Percentiles rank a stretch among this genome's conserved stretches.
Conservation (phyloP, 192 early-diverging fungal genomes). For the Entrophospora sp. region DNA sequence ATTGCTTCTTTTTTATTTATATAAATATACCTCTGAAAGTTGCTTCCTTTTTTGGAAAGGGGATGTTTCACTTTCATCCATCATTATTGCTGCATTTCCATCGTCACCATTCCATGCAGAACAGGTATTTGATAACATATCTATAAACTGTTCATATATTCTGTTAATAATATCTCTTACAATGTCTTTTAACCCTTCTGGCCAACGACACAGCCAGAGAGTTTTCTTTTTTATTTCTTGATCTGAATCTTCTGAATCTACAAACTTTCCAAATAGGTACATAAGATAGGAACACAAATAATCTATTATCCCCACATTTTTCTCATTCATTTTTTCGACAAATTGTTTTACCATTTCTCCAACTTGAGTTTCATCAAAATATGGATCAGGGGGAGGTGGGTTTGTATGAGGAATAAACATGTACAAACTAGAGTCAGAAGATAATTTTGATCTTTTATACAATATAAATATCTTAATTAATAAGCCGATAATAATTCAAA, state of each 20-base stretch:
- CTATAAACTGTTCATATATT: neutral
- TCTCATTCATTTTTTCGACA: neutral
- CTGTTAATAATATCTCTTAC: neutral
- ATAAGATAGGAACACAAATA: constrained; percentile 5
- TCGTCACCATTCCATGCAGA: neutral
- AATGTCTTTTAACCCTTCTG: constrained; percentile 12
- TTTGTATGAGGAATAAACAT: constrained; percentile 2
- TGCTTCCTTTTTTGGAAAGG: neutral
- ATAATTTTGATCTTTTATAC: neutral
- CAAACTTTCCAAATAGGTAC: neutral
- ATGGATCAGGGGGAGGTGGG: neutral
- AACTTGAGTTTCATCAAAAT: neutral
- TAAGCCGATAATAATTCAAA: neutral
- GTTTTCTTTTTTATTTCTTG: neutral
- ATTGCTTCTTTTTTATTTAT: too few species aligned
- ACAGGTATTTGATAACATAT: neutral
- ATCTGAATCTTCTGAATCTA: neutral
- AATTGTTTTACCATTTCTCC: neutral
- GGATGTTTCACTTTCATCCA: neutral
- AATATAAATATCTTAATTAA: neutral
- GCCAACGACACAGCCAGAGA: constrained; percentile 18
- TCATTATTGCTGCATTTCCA: neutral
- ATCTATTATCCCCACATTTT: neutral
- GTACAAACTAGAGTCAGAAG: neutral
- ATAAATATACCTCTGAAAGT: neutral